Evolutionary conservation across 805 yeast species (phyloP), one percentile per base, ranked within the genome.

Genomic region (Wickerhamiella lipophila): DNA sequence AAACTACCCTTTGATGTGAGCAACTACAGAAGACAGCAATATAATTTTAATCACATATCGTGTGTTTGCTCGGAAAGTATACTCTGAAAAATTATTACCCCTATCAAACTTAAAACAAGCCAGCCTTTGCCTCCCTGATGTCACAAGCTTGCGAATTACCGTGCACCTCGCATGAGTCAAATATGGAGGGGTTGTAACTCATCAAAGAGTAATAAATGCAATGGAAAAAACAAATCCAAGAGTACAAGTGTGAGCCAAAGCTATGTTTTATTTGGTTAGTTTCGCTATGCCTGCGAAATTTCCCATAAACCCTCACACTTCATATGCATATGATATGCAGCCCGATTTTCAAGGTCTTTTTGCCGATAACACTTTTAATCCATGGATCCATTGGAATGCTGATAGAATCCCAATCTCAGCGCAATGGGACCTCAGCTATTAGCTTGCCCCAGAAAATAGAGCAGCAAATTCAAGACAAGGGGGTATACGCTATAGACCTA

Each of bases 161-260:
- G 32, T 29, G 32, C 32, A 29, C 32, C 22, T 35, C 39, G 39
- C 39, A 35, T 35, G 39, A 35, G 39, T n/a, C 39, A 35, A 35
- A 19, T 35, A 35, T 35, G 39, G 12, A 35, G 19, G 21, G 22
- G 32, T 6, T 9, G n/a, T 29, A 11, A 29, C 12, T 29, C n/a
- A 13, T 29, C n/a, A 29, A 13, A 29, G 13, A 6, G 32, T 29
- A 29, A 29, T 29, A 29, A 29, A 29, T 29, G 26, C 6, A 3
- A 29, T 4, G 6, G n/a, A 13, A 11, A 29, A 29, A 29, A 29
- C 32, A 7, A 29, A 29, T 6, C 3, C 32, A 29, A 29, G 32
- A 29, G 13, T 29, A 29, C 32, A 13, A 13, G 11, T 29, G n/a
- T 7, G 32, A 9, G n/a, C 13, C 5, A 29, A 13, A 29, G n/a